Percentiles rank a stretch among this genome's conserved stretches.
These are phyloP conservation scores for Puya raimondii DNA, from an alignment of 176 grass and related monocot genomes.

Conservation along the genomic window DNA sequence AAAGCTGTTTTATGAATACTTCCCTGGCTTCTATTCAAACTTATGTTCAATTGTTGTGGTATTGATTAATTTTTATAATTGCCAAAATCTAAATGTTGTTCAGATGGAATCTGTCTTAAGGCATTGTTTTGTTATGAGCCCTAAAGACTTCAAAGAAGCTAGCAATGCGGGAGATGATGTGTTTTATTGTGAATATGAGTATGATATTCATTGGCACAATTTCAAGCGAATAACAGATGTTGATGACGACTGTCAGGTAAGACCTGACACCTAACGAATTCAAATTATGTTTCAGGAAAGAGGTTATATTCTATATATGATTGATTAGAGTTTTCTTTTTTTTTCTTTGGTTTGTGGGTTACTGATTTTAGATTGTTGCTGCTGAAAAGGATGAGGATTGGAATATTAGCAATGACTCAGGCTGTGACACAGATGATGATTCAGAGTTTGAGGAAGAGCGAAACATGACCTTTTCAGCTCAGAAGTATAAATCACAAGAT, in stretches of 20 bases:
- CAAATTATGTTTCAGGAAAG: background rate
- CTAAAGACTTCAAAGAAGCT: conserved; percentile 65
- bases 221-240: conserved; percentile 82
- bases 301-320: background rate
- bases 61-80: background rate
- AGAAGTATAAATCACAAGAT: conserved; percentile 33
- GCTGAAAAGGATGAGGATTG: conserved; percentile 40
- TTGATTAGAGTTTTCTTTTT: conserved; percentile 2
- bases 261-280: background rate
- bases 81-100: conserved; percentile 14
- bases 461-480: conserved; percentile 15
- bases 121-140: conserved; percentile 69
- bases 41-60: background rate
- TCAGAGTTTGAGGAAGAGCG: conserved; percentile 56
- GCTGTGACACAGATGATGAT: conserved; percentile 45
- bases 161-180: conserved; percentile 79
- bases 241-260: conserved; percentile 56
- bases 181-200: conserved; percentile 98
- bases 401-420: conserved; percentile 38
- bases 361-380: conserved; percentile 38
- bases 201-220: conserved; percentile 91
- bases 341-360: no score
- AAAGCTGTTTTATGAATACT: background rate
- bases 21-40: background rate
- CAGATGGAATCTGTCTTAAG: conserved; percentile 86